These are phyloP conservation scores for Plasmodium ovale DNA, from an alignment of 169 alveolate species.

Conservation along the genomic window DNA sequence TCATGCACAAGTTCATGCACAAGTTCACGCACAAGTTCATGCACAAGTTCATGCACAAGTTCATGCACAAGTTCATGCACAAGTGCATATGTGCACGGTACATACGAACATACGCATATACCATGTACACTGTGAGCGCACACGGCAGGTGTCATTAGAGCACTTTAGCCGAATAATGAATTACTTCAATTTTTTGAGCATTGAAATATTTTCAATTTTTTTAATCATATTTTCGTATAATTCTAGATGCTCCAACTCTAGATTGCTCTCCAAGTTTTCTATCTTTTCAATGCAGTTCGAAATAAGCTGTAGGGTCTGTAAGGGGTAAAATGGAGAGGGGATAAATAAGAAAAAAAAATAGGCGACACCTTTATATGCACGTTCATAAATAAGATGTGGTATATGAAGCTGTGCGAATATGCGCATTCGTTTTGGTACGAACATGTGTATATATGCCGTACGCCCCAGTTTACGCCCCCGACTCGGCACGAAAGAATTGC, in stretches of 20 bases:
- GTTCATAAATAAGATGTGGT: neutral
- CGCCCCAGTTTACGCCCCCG: neutral
- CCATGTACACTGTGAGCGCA: too few relatives aligned
- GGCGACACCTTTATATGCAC: too few relatives aligned
- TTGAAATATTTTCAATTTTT: conserved; percentile 84
- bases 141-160: neutral
- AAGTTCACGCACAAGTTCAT: too few relatives aligned
- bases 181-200: conserved; percentile 83
- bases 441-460: neutral
- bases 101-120: neutral
- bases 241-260: conserved; percentile 83
- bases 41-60: too few relatives aligned
- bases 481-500: neutral
- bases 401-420: neutral
- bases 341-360: neutral
- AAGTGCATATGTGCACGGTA: neutral
- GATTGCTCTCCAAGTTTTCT: conserved; percentile 81
- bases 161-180: conserved; percentile 5
- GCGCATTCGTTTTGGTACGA: neutral
- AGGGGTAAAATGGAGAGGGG: neutral
- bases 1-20: too few relatives aligned
- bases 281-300: conserved; percentile 87
- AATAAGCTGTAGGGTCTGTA: conserved; percentile 82
- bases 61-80: too few relatives aligned
- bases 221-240: conserved; percentile 86